Evolutionary conservation across 768 basidiomycete genomes (phyloP).

Genomic region (Hemileccinum rubropunctum): DNA sequence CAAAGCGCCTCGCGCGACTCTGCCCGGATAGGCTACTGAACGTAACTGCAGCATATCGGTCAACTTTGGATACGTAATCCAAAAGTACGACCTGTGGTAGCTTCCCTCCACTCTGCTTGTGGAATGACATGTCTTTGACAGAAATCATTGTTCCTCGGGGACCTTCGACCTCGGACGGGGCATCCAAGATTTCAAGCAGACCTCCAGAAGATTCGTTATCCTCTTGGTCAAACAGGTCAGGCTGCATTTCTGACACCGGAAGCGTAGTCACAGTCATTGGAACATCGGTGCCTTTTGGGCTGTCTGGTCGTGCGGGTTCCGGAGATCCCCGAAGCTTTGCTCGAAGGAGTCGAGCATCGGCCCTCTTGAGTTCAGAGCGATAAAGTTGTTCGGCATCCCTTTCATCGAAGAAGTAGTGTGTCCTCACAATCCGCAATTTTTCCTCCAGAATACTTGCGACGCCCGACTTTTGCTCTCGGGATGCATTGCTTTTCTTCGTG

Average conservation of each 20-base stretch:
- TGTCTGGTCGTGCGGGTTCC: neutral
- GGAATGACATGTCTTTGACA: conserved; percentile 72
- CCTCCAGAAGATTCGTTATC: conserved; percentile 53
- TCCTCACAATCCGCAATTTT: conserved; percentile 45
- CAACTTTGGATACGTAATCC: conserved; percentile 64
- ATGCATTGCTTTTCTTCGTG: conserved; percentile 36
- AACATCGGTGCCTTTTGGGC: neutral
- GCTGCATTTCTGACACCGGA: neutral
- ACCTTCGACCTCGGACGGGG: conserved; percentile 55
- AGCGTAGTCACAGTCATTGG: neutral
- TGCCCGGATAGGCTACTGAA: conserved; percentile 63
- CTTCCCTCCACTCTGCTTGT: conserved; percentile 80
- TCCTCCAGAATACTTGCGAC: conserved; percentile 40
- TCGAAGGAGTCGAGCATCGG: conserved; percentile 43
- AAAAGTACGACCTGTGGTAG: conserved; percentile 73
- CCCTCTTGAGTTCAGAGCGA: conserved; percentile 49
- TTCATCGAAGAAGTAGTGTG: conserved; percentile 70
- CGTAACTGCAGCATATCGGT: conserved; percentile 72
- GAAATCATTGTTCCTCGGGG: conserved; percentile 50
- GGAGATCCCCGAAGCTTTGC: conserved; percentile 37
- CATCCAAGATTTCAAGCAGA: conserved; percentile 72
- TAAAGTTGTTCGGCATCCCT: conserved; percentile 62
- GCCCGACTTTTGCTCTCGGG: conserved; percentile 24
- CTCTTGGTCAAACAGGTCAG: conserved; percentile 55
- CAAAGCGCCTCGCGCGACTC: conserved; percentile 75